These are phyloP conservation scores for Zygotorulaspora mrakii DNA, from an alignment of 1,139 yeast genomes.

Conservation along the genomic window DNA sequence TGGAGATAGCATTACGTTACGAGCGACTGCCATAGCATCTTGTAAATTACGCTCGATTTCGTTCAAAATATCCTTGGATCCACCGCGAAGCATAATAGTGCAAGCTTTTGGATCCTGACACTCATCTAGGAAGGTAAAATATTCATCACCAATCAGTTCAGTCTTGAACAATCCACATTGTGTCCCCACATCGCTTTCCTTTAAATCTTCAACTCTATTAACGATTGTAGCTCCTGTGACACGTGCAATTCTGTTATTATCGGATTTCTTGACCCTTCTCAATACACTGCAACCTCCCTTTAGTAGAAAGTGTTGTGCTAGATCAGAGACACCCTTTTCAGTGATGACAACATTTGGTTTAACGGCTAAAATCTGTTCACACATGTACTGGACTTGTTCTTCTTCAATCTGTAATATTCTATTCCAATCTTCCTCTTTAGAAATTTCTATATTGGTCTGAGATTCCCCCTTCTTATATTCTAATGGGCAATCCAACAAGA, in stretches of 20 bases:
- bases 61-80: constrained; percentile 92
- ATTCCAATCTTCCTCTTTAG: constrained; percentile 96
- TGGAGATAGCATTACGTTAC: constrained; percentile 94
- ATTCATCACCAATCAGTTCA: constrained; percentile 95
- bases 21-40: constrained; percentile 97
- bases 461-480: constrained; percentile 99
- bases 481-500: constrained; percentile 90
- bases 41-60: constrained; percentile 96
- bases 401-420: constrained; percentile 94
- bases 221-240: constrained; percentile 98
- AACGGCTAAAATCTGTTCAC: constrained; percentile 78
- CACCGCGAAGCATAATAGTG: constrained; percentile 88
- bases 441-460: constrained; percentile 95
- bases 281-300: constrained; percentile 92
- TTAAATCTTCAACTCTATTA: constrained; percentile 89
- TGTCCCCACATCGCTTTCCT: constrained; percentile 84
- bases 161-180: constrained; percentile 88
- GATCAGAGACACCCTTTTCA: constrained; percentile 96
- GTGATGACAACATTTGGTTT: constrained; percentile 95
- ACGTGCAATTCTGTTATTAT: constrained; percentile 93
- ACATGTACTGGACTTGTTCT: constrained; percentile 86
- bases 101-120: constrained; percentile 90
- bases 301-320: constrained; percentile 93
- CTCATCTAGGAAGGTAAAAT: constrained; percentile 79
- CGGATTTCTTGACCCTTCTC: constrained; percentile 93